phyloP scores from a whole-genome alignment of 805 yeast species.

The Cyberlindnera maclurae region DNA sequence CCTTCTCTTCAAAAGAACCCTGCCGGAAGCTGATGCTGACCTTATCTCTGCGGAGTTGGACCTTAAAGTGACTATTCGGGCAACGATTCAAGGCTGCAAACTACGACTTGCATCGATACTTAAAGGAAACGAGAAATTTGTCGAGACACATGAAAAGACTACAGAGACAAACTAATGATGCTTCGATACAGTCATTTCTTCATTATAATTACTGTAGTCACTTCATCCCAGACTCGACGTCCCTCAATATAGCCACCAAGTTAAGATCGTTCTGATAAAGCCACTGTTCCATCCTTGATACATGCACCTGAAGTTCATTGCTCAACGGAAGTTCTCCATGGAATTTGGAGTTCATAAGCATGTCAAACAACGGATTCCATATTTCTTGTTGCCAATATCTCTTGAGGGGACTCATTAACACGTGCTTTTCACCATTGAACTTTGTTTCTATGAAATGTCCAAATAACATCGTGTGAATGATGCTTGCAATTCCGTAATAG shows the following conservation, averaged over 20 bases:
- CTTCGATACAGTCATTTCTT: background rate
- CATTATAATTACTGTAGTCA: slow-evolving; percentile 1
- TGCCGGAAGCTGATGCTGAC: slow-evolving; percentile 59
- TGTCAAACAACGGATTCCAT: slow-evolving; percentile 63
- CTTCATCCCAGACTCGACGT: slow-evolving; percentile 29
- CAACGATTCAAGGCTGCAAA: slow-evolving; percentile 3
- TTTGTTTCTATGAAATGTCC: slow-evolving; percentile 53
- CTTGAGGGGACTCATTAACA: slow-evolving; percentile 43
- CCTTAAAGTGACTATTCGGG: slow-evolving; percentile 7
- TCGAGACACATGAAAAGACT: background rate
- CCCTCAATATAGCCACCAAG: slow-evolving; percentile 28
- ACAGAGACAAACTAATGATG: background rate
- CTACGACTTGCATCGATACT: background rate
- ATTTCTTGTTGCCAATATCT: slow-evolving; percentile 69
- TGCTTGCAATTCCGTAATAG: slow-evolving; percentile 74
- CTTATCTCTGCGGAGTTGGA: slow-evolving; percentile 14
- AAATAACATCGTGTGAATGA: slow-evolving; percentile 66
- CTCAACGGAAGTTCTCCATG: slow-evolving; percentile 35
- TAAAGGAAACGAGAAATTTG: background rate
- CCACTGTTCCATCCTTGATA: slow-evolving; percentile 37
- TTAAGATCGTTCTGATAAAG: slow-evolving; percentile 18
- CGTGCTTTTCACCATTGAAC: slow-evolving; percentile 25
- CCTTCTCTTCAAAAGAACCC: slow-evolving; percentile 62
- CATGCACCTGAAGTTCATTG: slow-evolving; percentile 26
- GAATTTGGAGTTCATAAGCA: slow-evolving; percentile 51